phyloP scores from a whole-genome alignment of 805 yeast species.

The Yamadazyma takamatsuzukensis region DNA sequence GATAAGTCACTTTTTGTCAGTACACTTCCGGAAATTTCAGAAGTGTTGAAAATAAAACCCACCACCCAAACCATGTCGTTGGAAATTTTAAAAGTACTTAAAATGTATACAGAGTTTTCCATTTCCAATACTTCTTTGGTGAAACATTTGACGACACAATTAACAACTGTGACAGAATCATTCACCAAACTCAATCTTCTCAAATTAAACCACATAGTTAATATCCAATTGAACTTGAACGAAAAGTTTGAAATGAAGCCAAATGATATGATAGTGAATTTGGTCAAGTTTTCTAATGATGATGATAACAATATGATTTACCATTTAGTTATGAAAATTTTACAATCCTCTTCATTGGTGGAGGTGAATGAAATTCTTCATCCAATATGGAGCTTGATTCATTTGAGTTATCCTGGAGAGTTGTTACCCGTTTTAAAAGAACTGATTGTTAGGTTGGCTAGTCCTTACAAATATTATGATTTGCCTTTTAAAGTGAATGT shows the following conservation, averaged over 20 bases:
- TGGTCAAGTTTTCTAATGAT: slow-evolving; percentile 7
- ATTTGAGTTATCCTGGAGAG: slow-evolving; percentile 13
- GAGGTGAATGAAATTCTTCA: slow-evolving; percentile 8
- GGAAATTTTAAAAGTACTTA: slow-evolving; percentile 6
- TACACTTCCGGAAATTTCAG: slow-evolving; percentile 8
- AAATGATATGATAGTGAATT: slow-evolving; percentile 6
- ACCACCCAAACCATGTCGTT: slow-evolving; percentile 2
- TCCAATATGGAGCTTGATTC: slow-evolving; percentile 11
- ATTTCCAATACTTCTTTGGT: slow-evolving; percentile 6
- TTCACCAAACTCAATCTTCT: slow-evolving; percentile 6
- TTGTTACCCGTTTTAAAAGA: slow-evolving; percentile 74
- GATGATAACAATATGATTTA: slow-evolving; percentile 6
- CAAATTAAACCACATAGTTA: slow-evolving; percentile 8
- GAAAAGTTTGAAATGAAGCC: slow-evolving; percentile 10
- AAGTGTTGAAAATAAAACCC: slow-evolving; percentile 5
- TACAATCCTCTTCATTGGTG: too few species aligned
- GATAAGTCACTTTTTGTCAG: too few species aligned
- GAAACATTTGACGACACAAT: slow-evolving; percentile 5
- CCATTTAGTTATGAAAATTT: slow-evolving; percentile 24
- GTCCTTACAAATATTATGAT: slow-evolving; percentile 87
- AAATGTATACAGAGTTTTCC: slow-evolving; percentile 8
- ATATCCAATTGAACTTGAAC: slow-evolving; percentile 10
- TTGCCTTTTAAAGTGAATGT: slow-evolving; percentile 28
- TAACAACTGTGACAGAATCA: slow-evolving; percentile 1
- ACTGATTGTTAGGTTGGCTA: slow-evolving; percentile 61